Conservation (phyloP, 805 yeast species). For the Saccharomycopsis olivae region DNA sequence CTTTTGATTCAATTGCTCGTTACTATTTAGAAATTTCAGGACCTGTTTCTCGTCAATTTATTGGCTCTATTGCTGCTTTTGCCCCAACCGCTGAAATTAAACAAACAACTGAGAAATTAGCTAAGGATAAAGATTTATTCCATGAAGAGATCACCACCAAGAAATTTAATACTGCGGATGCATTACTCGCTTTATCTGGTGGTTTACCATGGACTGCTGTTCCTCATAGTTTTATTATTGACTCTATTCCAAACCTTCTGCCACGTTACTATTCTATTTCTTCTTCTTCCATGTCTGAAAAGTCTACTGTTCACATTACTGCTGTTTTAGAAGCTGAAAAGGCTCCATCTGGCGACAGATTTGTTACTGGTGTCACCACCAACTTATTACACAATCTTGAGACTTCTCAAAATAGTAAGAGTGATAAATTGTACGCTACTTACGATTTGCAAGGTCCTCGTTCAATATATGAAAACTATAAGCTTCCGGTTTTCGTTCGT, state of each 20-base stretch:
- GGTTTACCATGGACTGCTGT: conserved; percentile 63
- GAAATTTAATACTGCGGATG: conserved; percentile 67
- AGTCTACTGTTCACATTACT: conserved; percentile 68
- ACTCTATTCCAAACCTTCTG: conserved; percentile 68
- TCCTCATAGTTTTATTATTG: conserved; percentile 79
- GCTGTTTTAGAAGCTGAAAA: conserved; percentile 76
- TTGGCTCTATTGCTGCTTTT: conserved; percentile 63
- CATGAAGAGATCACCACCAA: conserved; percentile 51
- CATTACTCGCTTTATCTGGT: conserved; percentile 47
- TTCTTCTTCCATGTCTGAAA: conserved; percentile 73
- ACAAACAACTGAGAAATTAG: conserved; percentile 38
- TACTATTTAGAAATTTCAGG: conserved; percentile 88
- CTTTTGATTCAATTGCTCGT: conserved; percentile 79
- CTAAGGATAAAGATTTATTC: conserved; percentile 60
- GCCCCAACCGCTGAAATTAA: conserved; percentile 62
- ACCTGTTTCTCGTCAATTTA: conserved; percentile 81
- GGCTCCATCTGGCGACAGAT: conserved; percentile 21
- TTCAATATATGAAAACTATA: conserved; percentile 31
- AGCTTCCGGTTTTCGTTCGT: conserved; percentile 85
- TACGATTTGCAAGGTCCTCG: conserved; percentile 87
- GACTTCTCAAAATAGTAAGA: conserved; percentile 40
- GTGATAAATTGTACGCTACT: conserved; percentile 24
- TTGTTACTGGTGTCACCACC: conserved; percentile 71
- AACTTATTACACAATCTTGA: conserved; percentile 72
- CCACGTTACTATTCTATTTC: conserved; percentile 97